Evolutionary conservation across 768 basidiomycete genomes (phyloP), one percentile per base, ranked within the genome.

Genomic region (Boletus rubroflammeus): DNA sequence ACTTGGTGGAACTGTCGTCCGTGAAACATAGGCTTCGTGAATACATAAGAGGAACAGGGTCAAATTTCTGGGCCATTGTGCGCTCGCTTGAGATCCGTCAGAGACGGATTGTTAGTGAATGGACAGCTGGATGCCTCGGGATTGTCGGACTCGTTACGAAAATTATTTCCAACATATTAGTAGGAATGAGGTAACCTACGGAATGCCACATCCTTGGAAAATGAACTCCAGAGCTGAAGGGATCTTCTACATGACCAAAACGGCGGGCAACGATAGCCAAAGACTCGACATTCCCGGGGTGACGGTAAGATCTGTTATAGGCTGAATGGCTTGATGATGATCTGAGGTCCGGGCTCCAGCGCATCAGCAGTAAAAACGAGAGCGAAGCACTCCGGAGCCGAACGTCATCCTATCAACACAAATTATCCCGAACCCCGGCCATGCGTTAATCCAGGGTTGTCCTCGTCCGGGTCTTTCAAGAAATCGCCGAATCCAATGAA

Each of bases 11-110:
- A 25, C 36, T 28, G 32, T 25, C 29, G 38, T 44, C 35, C 48
- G 41, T 58, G 59, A 62, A 62, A 63, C 62, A 31, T 19, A 21
- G 5, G 51, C n/a, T 25, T 25, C 23, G 50, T 35, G 41, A 50
- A 44, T 38, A 40, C 49, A 6, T 4, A 14, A 14, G 13, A 21
- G 19, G 43, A 14, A 29, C 41, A 58, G 40, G 45, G 50, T 41
- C n/a, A 6, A 25, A 9, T 15, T 10, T 17, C 45, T 15, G 2
- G 17, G 6, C 34, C 29, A 45, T 14, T 4, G 28, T 36, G 44
- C 29, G 21, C 15, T 50, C 26, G 35, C 35, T 42, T 25, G 19
- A 11, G 15, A 6, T n/a, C 47, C 40, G 53, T 39, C 8, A 3
- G 17, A 31, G 21, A 26, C 26, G 40, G 36, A 14, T 14, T 3